Base-by-base conservation (phyloP, 352 stramenopile genomes). In the Phytophthora pistaciae region DNA sequence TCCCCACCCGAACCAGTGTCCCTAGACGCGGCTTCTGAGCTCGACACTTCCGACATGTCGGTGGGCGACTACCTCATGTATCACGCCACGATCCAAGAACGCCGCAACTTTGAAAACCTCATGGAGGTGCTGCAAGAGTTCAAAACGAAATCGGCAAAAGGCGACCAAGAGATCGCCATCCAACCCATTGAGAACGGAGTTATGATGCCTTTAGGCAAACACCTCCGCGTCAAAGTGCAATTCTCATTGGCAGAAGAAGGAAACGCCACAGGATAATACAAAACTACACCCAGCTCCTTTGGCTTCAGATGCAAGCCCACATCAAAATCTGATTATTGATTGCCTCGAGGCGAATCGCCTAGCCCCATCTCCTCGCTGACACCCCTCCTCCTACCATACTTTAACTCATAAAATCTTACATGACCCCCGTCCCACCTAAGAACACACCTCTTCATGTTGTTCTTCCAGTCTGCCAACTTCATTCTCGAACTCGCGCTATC, bases 11-110 rank as follows among this genome's bases (percentile, higher is more conserved):
- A 72, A 46, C 1, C 27, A 27, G 3, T 11, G 14, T 27, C 27
- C 5, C 20, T 38, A 13, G 23, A 42, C 21, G 49, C 60, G 5
- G 16, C 36, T 14, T 11, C 46, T 20, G 33, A 55, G 3, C 16
- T 49, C 42, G 42, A 21, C 42, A 53, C 57, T 40, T 49, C 42
- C 10, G 61, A 49, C 2, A 61, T 77, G 44, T 69, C 66, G 8
- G 80, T 88, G 1, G 77, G 80, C 14, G 77, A 87, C 23, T 91
- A 89, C 55, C 70, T 91, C 42, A 87, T 91, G 70, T 74, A 68
- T 40, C 70, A 82, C 49, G 79, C 83, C 40, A 82, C 67, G 0
- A 16, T 20, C 5, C 72, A 68, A 5, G 80, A 91, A 56, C 83
- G 77, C n/a, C 53, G 62, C 31, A 80, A 85, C 63, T 91, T 91